A percentile compares a stretch with the other conserved stretches of the same genome.
phyloP scores from a whole-genome alignment of 441 rosid genomes.

The Populus hybrid region DNA sequence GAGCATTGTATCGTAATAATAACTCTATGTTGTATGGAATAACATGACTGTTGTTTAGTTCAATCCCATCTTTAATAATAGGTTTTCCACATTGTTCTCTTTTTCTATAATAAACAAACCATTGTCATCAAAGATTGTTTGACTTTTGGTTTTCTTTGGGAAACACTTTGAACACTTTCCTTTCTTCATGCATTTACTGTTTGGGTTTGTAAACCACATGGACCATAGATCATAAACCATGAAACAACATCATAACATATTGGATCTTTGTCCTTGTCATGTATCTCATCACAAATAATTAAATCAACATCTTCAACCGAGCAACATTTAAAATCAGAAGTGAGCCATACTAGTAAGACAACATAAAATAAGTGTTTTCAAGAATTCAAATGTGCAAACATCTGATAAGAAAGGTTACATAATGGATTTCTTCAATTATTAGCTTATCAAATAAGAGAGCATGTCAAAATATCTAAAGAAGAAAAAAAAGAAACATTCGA shows the following conservation, averaged over 20 bases:
- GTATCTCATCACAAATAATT: not conserved
- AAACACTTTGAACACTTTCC: not conserved
- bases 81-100: too few species aligned
- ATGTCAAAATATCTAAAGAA: too few species aligned
- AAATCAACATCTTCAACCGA: not conserved
- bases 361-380: too few species aligned
- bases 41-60: not conserved
- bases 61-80: not conserved
- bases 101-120: not conserved
- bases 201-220: not conserved
- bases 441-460: too few species aligned
- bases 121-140: not conserved
- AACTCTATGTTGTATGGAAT: not conserved
- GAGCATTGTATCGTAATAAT: not conserved
- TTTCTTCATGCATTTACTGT: not conserved
- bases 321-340: not conserved
- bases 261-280: not conserved
- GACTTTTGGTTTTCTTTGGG: not conserved
- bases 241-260: not conserved
- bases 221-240: not conserved
- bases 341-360: not conserved
- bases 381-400: too few species aligned
- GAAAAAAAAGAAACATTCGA: too few species aligned
- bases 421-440: too few species aligned
- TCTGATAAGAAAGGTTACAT: too few species aligned